These are phyloP conservation scores for Paramecium sonneborni DNA, from an alignment of 73 alveolate species.

Conservation along the genomic window DNA sequence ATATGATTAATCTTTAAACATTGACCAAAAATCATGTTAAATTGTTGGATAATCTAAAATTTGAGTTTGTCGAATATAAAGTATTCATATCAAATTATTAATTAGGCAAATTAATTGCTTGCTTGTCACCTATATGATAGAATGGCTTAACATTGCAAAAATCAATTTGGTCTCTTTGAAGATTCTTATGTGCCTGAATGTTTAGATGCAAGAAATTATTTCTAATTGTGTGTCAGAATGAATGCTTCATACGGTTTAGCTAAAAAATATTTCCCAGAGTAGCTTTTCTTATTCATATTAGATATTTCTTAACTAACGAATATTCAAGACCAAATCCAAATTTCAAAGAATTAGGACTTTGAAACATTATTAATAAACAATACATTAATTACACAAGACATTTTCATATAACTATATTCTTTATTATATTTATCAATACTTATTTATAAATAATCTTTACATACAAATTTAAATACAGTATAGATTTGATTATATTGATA, in stretches of 20 bases:
- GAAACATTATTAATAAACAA: neutral
- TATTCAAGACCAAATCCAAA: slow-evolving; percentile 68
- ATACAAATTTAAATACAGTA: too few species aligned
- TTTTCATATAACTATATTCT: neutral
- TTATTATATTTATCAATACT: neutral
- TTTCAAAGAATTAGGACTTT: slow-evolving; percentile 62
- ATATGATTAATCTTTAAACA: slow-evolving; percentile 55
- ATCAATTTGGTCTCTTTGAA: slow-evolving; percentile 66
- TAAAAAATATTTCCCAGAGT: slow-evolving; percentile 69
- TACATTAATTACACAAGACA: neutral
- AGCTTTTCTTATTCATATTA: neutral
- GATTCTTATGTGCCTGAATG: slow-evolving; percentile 67
- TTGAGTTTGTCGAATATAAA: slow-evolving; percentile 69
- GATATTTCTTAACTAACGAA: slow-evolving; percentile 57
- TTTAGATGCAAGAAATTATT: slow-evolving; percentile 64
- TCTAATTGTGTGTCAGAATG: slow-evolving; percentile 58
- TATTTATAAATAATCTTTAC: too few species aligned
- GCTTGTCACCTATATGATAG: slow-evolving; percentile 68
- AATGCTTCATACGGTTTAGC: slow-evolving; percentile 63
- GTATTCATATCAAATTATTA: slow-evolving; percentile 24
- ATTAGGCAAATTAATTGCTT: slow-evolving; percentile 56
- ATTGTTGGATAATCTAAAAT: slow-evolving; percentile 57
- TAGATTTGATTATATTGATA: too few species aligned
- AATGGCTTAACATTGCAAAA: slow-evolving; percentile 68
- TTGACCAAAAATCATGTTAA: slow-evolving; percentile 60